Base-by-base conservation (phyloP, 1,139 yeast genomes). In the Candida neerlandica region DNA sequence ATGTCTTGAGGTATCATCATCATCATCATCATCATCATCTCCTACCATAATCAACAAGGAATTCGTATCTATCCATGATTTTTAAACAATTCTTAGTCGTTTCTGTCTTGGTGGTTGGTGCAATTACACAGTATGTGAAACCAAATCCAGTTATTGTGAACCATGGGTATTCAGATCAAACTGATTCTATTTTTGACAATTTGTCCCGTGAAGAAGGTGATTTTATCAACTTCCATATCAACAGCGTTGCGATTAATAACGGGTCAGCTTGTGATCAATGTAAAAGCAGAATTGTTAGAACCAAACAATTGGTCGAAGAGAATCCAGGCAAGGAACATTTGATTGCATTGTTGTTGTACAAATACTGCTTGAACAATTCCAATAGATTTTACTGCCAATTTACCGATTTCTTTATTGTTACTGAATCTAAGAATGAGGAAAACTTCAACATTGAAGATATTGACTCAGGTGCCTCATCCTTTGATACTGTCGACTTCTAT, bases 361-460 rank as follows among this genome's bases (percentile, higher is more conserved):
- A 71, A 52, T 61, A 70, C 51, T 73, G 78, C 58, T 53, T 72
- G 42, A 55, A 49, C 12, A 51, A 56, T 35, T 60, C 72, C 52
- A 60, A 62, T 12, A 54, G 61, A 16, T 71, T 69, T 43, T 44
- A 61, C 27, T 73, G 78, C 58, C 65, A 66, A 47, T 61, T 65
- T 38, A 55, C 58, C 32, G 77, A 74, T 51, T 74, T 73, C 54
- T 74, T 73, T 52, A 59, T 74, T 51, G 67, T 74, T 41, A 73
- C 78, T 39, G 65, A 68, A 40, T 55, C 67, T 34, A 49, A 63
- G 38, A 57, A 61, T 45, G 50, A 52, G 16, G 58, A 58, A 21
- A 47, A 48, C 11, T 61, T 61, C 32, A 57, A 55, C 27, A 23
- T 23, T 21, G 53, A 57, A 27, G 53, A 57, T 15, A 60, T 51